These are phyloP conservation scores for Arctium minus DNA, from an alignment of 129 eudicot genomes.

Conservation along the genomic window DNA sequence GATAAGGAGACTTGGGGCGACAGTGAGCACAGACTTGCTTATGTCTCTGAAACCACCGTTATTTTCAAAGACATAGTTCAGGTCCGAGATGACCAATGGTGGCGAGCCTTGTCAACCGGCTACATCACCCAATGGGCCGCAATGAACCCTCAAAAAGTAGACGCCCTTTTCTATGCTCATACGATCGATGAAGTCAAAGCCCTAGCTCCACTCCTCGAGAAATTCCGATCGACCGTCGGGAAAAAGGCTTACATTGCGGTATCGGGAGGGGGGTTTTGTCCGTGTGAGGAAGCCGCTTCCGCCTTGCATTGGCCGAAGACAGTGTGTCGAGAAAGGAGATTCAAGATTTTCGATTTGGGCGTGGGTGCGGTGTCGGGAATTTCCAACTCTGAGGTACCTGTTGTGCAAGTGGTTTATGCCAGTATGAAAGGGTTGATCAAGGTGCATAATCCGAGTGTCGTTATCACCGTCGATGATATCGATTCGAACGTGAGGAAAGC, in stretches of 20 bases:
- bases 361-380: conserved; percentile 61
- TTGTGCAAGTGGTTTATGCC: conserved; percentile 71
- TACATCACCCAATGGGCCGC: conserved; percentile 98
- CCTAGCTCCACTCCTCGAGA: conserved; percentile 82
- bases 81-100: conserved; percentile 95
- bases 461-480: conserved; percentile 65
- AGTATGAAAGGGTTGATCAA: conserved; percentile 87
- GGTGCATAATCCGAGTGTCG: conserved; percentile 83
- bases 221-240: conserved; percentile 77
- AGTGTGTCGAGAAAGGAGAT: conserved; percentile 78
- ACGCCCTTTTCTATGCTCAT: conserved; percentile 95
- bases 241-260: conserved; percentile 92
- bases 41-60: conserved; percentile 93
- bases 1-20: conserved; percentile 99
- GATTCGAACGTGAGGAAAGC: conserved; percentile 69
- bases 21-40: conserved; percentile 92
- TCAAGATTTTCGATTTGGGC: conserved; percentile 85
- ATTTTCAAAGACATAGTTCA: conserved; percentile 92
- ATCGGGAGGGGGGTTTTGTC: conserved; percentile 76
- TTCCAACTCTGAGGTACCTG: conserved; percentile 86
- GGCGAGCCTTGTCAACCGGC: conserved; percentile 90
- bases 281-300: conserved; percentile 84
- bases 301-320: conserved; percentile 77
- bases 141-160: conserved; percentile 89
- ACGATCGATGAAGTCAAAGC: conserved; percentile 72